Base-by-base conservation (phyloP, 139 green algal species). In the Chlamydomonas applanata region DNA sequence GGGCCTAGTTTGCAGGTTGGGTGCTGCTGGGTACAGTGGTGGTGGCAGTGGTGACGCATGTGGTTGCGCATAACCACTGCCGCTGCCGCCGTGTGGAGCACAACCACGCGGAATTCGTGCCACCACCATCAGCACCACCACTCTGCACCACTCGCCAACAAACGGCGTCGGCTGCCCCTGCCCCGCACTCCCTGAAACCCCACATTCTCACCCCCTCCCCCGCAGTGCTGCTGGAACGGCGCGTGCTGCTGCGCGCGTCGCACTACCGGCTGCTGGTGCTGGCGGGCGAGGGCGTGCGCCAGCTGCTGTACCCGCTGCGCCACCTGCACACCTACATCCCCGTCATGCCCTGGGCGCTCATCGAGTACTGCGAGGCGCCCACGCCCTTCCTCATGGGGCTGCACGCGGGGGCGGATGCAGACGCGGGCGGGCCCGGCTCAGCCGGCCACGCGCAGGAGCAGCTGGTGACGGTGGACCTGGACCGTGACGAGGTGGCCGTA, bases 301-400 rank as follows among this genome's bases (percentile, higher is more conserved):
- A 78, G 65, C 82, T 90, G 73, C 67, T 90, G 69, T 82, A 83
- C 71, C 85, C 85, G 2, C 27, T 72, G 0, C 29, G 4, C 19
- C 40, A 74, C 57, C 77, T 79, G 69, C 85, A 90, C 62, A 81
- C 88, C 1, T 88, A 88, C 76, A 82, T 90, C 45, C 85, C 85
- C 0, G 76, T 87, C 14, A 60, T 90, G 66, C 83, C 85, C 3
- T 33, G 36, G 36, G 54, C 29, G 11, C 70, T 90, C 60, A 17
- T 69, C 13, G 85, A 88, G 24, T 82, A 85, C 25, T 24, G 87
- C 20, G 85, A 89, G 49, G 85, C 85, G 16, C 85, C 85, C 36
- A 90, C 82, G 20, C 85, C 85, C 24, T 90, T 86, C 73, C 72
- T 90, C 0, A 90, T 90, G 85, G 85, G 85, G 0, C 52, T 90